These are phyloP conservation scores for Penicillium soppii DNA, from an alignment of 495 filamentous ascomycete genomes.

Conservation along the genomic window DNA sequence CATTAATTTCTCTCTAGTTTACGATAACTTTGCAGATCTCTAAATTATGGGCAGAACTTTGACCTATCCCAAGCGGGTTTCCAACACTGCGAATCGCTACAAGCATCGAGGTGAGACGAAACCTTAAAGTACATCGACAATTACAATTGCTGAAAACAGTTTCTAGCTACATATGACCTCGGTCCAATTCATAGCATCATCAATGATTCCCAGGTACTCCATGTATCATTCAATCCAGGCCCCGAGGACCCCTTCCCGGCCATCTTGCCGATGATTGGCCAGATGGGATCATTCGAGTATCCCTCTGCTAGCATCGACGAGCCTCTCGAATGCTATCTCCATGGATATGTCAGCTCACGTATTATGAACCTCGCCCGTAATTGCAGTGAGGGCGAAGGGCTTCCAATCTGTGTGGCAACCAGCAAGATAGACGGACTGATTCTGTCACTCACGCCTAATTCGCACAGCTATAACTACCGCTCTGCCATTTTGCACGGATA, in stretches of 20 bases:
- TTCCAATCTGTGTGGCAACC: conserved; percentile 65
- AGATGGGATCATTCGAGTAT: conserved; percentile 69
- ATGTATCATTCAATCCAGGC: conserved; percentile 75
- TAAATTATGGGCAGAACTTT: conserved; percentile 50
- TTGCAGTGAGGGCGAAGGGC: conserved; percentile 41
- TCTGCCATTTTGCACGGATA: conserved; percentile 77
- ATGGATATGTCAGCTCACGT: conserved; percentile 82
- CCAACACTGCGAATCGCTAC: conserved; percentile 73
- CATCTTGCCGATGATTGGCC: conserved; percentile 85
- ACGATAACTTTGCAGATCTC: not conserved
- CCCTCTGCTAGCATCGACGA: conserved; percentile 63
- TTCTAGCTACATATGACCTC: conserved; percentile 69
- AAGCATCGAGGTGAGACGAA: conserved; percentile 59
- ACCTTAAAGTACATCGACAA: not conserved
- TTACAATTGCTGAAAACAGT: conserved; percentile 8
- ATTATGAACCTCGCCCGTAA: conserved; percentile 67
- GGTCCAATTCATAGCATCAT: conserved; percentile 77
- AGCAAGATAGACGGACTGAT: conserved; percentile 74
- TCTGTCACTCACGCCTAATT: conserved; percentile 73
- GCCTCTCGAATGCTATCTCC: conserved; percentile 77
- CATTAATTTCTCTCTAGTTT: not conserved
- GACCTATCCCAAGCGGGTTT: conserved; percentile 64
- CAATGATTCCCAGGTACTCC: conserved; percentile 71
- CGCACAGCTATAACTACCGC: conserved; percentile 88
- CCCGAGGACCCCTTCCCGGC: conserved; percentile 68